Base-by-base conservation (phyloP, 441 rosid species). In the Croton laevigatus region DNA sequence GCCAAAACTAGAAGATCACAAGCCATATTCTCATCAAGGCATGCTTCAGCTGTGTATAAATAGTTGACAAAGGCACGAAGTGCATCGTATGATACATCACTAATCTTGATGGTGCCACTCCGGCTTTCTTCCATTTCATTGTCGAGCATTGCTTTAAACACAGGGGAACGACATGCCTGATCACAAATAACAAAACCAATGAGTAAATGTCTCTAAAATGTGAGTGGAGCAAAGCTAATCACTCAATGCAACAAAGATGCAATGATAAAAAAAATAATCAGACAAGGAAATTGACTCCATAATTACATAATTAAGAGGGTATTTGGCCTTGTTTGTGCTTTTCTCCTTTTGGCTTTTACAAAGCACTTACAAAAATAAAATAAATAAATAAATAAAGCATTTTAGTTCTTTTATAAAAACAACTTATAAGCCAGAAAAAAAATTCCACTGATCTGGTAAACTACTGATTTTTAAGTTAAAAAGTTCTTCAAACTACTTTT, bases 121-220 rank as follows among this genome's bases (percentile, higher is more conserved):
- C 79, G 81, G 69, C 97, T 90, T 73, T 94, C 98, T 71, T 86
- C 87, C 98, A 89, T 94, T 74, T 90, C 95, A 58, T 89, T 91
- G 78, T 86, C 88, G 4, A 91, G 85, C 97, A 91, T 89, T 8
- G 96, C 97, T 81, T 82, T 86, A 67, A 94, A 91, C 40, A 94
- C 94, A 0, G 96, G 97, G 0, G 97, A 94, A 27, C 90, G 92
- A 69, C 82, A 83, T 40, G 78, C 94, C 96, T 91, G 80, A 63
- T 70, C 68, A 55, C 46, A 73, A 62, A 44, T 40, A 59, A 27
- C 42, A 65, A 49, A 70, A 62, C 12, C 23, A 22, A 72, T 17
- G 37, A 49, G 34, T 17, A 23, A 32, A 12, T 16, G 34, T 65
- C 17, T 55, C 53, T 3, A 46, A 8, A 27, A n/a, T 19, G 19